phyloP scores from a whole-genome alignment of 2,329 filamentous ascomycete genomes.

The Fusarium chaquense region DNA sequence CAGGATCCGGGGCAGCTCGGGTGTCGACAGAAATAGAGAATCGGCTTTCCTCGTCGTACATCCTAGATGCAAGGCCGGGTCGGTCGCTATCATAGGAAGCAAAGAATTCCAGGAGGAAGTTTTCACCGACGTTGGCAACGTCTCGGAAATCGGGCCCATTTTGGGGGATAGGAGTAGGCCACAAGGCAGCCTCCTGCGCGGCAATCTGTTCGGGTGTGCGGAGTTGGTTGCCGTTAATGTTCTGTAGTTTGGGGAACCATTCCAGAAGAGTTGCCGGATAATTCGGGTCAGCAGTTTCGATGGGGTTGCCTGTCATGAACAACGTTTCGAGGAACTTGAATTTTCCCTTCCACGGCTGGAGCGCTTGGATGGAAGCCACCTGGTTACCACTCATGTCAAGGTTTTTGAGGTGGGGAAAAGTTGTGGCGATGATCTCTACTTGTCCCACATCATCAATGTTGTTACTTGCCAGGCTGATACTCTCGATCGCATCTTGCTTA shows the following conservation, averaged over 20 bases:
- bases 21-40: conserved; percentile 83
- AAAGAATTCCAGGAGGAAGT: conserved; percentile 81
- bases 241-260: conserved; percentile 85
- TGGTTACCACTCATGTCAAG: conserved; percentile 90
- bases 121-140: conserved; percentile 78
- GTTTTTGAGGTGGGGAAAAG: conserved; percentile 87
- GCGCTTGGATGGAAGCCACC: conserved; percentile 73
- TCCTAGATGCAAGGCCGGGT: conserved; percentile 68
- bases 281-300: conserved; percentile 69
- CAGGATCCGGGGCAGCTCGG: conserved; percentile 62
- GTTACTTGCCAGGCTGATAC: conserved; percentile 86
- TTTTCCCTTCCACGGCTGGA: conserved; percentile 82
- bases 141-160: conserved; percentile 78
- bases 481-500: conserved; percentile 82
- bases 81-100: conserved; percentile 79
- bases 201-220: conserved; percentile 78
- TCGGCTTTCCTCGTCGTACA: conserved; percentile 80
- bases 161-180: conserved; percentile 71
- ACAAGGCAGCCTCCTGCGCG: conserved; percentile 61
- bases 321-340: conserved; percentile 85
- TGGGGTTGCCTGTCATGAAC: conserved; percentile 80
- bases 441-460: conserved; percentile 77
- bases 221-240: conserved; percentile 80
- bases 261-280: conserved; percentile 77
- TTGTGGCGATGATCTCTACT: conserved; percentile 80